These are phyloP conservation scores for Daldinia loculata DNA, from an alignment of 495 filamentous ascomycete genomes.

Conservation along the genomic window DNA sequence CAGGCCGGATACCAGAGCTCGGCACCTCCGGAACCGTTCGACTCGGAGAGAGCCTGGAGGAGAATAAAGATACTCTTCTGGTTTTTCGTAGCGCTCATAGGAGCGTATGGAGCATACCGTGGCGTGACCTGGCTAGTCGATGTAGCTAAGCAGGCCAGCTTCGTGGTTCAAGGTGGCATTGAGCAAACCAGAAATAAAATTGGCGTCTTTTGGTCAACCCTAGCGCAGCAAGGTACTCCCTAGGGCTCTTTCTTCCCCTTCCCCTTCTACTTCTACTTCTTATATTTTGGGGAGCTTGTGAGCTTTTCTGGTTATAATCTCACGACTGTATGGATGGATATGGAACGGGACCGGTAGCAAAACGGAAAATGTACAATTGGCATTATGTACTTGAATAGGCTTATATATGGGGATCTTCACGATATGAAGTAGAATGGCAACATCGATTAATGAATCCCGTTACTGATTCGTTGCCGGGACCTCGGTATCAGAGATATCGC, in stretches of 20 bases:
- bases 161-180: not conserved
- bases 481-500: conserved; percentile 28
- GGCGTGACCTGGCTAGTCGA: conserved; percentile 7
- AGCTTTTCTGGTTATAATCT: not conserved
- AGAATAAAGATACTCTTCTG: conserved; percentile 19
- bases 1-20: not conserved
- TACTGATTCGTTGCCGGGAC: conserved; percentile 18
- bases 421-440: conserved; percentile 8
- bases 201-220: conserved; percentile 11
- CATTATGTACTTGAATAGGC: conserved; percentile 1
- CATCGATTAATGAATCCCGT: not conserved
- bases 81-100: not conserved
- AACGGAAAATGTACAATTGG: conserved; percentile 23
- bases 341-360: conserved; percentile 1
- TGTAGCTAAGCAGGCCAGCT: not conserved
- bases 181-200: conserved; percentile 1
- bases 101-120: conserved; percentile 4
- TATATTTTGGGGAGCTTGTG: not conserved
- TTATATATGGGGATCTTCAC: conserved; percentile 7
- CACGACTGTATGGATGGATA: conserved; percentile 4
- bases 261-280: not conserved
- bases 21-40: conserved; percentile 2
- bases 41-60: conserved; percentile 14
- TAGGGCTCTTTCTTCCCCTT: not conserved
- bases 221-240: not conserved